Conservation (phyloP, 371 early-diverging fungal genomes). For the Agmasoma carcini region DNA sequence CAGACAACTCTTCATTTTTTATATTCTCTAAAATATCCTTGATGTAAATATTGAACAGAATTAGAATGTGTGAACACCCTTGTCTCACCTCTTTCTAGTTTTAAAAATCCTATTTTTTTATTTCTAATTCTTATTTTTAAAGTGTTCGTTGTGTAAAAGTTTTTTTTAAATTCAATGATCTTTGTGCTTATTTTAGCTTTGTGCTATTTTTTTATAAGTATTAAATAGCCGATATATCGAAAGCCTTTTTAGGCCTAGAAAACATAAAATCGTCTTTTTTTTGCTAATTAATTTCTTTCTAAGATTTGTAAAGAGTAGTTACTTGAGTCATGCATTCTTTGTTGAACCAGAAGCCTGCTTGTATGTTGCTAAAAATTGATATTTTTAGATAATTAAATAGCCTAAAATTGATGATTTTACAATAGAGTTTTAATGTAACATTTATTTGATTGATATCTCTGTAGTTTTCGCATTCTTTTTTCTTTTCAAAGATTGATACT, state of each 20-base stretch:
- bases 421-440: constrained; percentile 3
- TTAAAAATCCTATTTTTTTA: background rate
- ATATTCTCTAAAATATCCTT: constrained; percentile 16
- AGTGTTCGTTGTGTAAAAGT: constrained; percentile 5
- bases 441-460: constrained; percentile 26
- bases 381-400: background rate
- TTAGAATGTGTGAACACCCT: constrained; percentile 16
- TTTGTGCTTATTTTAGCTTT: constrained; percentile 2
- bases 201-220: constrained; percentile 11
- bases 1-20: constrained; percentile 3
- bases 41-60: constrained; percentile 23
- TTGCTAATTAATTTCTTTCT: constrained; percentile 1
- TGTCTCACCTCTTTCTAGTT: constrained; percentile 15
- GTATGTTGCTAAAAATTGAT: background rate
- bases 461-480: constrained; percentile 24
- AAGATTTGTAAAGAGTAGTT: constrained; percentile 2
- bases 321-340: constrained; percentile 24
- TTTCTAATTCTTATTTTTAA: constrained; percentile 3
- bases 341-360: constrained; percentile 14
- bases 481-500: constrained; percentile 26
- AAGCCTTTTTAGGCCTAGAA: constrained; percentile 27
- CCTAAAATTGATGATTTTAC: constrained; percentile 11
- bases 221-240: constrained; percentile 16
- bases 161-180: background rate
- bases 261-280: constrained; percentile 1